A percentile compares a stretch with the other conserved stretches of the same genome.
Evolutionary conservation across 2,329 filamentous ascomycete genomes (phyloP).

Genomic region (Alternaria consortialis): DNA sequence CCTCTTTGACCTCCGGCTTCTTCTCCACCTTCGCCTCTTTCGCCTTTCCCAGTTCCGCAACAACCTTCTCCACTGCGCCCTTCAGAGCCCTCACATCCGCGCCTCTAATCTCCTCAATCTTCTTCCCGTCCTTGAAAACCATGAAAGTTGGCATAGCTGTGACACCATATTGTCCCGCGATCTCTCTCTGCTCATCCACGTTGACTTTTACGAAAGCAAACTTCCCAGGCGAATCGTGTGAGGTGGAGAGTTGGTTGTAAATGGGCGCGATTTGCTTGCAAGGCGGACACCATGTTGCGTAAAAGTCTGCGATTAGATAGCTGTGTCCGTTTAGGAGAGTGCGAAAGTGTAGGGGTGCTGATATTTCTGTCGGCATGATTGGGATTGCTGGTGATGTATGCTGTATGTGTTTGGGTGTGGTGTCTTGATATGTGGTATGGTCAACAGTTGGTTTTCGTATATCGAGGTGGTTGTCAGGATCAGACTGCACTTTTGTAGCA

Average conservation of each 20-base stretch:
- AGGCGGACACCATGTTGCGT: conserved; percentile 65
- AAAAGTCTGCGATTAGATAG: conserved; percentile 61
- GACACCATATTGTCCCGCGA: conserved; percentile 60
- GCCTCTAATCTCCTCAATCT: conserved; percentile 41
- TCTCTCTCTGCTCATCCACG: conserved; percentile 61
- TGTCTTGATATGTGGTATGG: not conserved
- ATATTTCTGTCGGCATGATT: conserved; percentile 45
- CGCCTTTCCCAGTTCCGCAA: conserved; percentile 18
- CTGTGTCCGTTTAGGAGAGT: conserved; percentile 46
- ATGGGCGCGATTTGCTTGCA: conserved; percentile 64
- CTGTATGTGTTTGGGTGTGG: not conserved
- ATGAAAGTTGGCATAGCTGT: conserved; percentile 54
- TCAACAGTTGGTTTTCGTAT: not conserved
- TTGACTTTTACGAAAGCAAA: conserved; percentile 65
- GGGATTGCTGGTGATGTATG: not conserved
- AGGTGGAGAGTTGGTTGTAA: conserved; percentile 61
- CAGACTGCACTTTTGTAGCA: not conserved
- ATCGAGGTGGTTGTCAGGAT: not conserved
- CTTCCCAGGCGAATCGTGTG: conserved; percentile 55
- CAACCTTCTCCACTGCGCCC: conserved; percentile 33
- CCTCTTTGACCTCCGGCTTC: conserved; percentile 5
- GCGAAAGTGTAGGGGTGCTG: conserved; percentile 44
- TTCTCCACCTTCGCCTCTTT: conserved; percentile 15
- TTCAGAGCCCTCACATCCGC: conserved; percentile 41
- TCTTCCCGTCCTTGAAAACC: conserved; percentile 45